Base-by-base conservation (phyloP, 1,284 basidiomycete species). In the Ustilago shanxiensis region DNA sequence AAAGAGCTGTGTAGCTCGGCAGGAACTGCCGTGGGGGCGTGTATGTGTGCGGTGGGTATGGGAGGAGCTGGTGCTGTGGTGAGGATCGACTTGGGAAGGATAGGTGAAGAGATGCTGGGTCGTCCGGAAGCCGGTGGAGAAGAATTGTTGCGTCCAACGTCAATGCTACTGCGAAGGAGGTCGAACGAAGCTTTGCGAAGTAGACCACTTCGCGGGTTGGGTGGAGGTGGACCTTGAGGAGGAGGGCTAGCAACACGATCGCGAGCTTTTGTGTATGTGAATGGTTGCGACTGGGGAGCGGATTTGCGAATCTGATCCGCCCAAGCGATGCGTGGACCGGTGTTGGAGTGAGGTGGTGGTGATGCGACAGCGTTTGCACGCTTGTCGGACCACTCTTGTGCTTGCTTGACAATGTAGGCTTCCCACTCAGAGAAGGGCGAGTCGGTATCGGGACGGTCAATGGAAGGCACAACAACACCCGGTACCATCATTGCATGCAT, bases 401-500 rank as follows among this genome's bases (percentile, higher is more conserved):
- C 45, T 39, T 72, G 74, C 22, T 64, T 57, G 37, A 72, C 70
- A 33, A 77, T 72, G 57, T 72, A 72, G 20, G 74, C 74, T 33
- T 77, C 70, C 70, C 69, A 77, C 8, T 77, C 33, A 9, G 74
- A 72, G 50, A 69, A 69, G 49, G 74, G 70, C 24, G 66, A 66
- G 29, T 63, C 29, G 26, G 62, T 39, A 13, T 59, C 28, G 13
- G 70, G 69, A 2, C 63, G 54, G 8, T 77, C 61, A 11, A 52
- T 33, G 6, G 60, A 60, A 18, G 74, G 70, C 9, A 66, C 44
- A 18, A 63, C 60, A 6, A 57, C 33, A 39, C 68, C 66, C 9
- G 73, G 61, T 20, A 76, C 63, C 72, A 75, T 75, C 63, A 70
- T 75, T 28, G 67, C 66, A 20, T 69, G 66, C 63, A 75, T 70